Evolutionary conservation across 176 grass and related monocot genomes (phyloP).

Genomic region (Thalia dealbata): DNA sequence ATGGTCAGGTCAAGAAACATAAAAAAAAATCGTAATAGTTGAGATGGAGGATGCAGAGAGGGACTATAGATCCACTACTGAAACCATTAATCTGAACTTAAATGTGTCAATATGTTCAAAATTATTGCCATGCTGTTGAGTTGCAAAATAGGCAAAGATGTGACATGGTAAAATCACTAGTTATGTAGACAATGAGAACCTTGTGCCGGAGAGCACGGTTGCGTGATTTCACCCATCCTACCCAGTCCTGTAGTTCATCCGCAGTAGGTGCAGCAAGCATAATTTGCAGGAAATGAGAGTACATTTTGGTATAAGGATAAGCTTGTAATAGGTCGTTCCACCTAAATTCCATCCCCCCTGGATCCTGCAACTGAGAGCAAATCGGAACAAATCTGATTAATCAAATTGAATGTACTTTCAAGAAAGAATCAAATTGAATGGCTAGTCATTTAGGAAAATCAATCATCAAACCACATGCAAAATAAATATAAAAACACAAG

Average conservation of each 20-base stretch:
- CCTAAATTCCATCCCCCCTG: slow-evolving; percentile 29
- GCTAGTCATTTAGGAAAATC: background rate
- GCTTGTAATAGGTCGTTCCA: slow-evolving; percentile 50
- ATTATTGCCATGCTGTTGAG: no score
- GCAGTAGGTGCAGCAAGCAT: slow-evolving; percentile 37
- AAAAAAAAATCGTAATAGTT: background rate
- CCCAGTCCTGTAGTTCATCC: slow-evolving; percentile 58
- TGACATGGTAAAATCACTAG: no score
- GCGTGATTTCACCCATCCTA: slow-evolving; percentile 67
- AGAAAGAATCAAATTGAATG: background rate
- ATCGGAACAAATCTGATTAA: slow-evolving; percentile 10
- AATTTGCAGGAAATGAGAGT: slow-evolving; percentile 44
- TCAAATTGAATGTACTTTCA: background rate
- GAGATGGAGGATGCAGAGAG: no score
- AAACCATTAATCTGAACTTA: no score
- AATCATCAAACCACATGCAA: background rate
- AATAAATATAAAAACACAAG: background rate
- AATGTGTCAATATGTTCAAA: no score
- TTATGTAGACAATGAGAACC: slow-evolving; percentile 32
- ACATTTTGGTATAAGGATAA: slow-evolving; percentile 38
- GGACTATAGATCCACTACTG: no score
- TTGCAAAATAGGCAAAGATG: no score
- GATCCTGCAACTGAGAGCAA: slow-evolving; percentile 39
- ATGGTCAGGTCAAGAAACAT: background rate
- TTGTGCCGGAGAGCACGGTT: slow-evolving; percentile 55